A percentile compares a stretch with the other conserved stretches of the same genome.
These are phyloP conservation scores for Avena insularis DNA, from an alignment of 176 grass and related monocot genomes.

Conservation along the genomic window DNA sequence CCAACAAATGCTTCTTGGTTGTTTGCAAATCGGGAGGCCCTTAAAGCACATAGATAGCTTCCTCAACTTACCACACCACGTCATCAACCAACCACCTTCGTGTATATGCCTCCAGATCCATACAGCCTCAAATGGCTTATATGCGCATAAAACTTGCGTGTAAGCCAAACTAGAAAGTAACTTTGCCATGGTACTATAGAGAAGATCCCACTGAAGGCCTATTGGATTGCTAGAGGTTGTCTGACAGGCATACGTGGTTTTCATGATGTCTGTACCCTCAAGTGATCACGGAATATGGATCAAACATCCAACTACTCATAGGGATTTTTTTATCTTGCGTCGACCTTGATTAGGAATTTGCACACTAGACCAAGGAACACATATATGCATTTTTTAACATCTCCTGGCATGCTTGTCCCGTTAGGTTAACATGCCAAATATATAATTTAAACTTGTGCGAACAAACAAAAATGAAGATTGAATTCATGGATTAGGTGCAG, in stretches of 20 bases:
- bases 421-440: not conserved
- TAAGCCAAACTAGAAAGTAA: not conserved
- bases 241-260: not conserved
- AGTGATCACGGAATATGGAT: not conserved
- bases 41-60: not conserved
- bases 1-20: not conserved
- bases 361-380: not conserved
- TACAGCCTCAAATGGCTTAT: not conserved
- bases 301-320: too few species aligned
- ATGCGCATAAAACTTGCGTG: not conserved
- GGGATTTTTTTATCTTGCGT: not conserved
- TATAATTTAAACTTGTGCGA: too few species aligned
- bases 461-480: too few species aligned
- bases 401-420: not conserved
- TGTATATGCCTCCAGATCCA: not conserved
- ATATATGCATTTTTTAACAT: not conserved
- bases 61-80: too few species aligned
- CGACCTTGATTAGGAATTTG: not conserved
- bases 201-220: not conserved
- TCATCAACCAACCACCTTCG: not conserved
- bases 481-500: too few species aligned
- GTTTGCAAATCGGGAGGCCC: not conserved
- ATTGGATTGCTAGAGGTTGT: not conserved
- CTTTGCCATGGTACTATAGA: not conserved
- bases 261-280: not conserved